Evolutionary conservation across 1,284 basidiomycete species (phyloP).

Genomic region (Cutaneotrichosporon sp.): DNA sequence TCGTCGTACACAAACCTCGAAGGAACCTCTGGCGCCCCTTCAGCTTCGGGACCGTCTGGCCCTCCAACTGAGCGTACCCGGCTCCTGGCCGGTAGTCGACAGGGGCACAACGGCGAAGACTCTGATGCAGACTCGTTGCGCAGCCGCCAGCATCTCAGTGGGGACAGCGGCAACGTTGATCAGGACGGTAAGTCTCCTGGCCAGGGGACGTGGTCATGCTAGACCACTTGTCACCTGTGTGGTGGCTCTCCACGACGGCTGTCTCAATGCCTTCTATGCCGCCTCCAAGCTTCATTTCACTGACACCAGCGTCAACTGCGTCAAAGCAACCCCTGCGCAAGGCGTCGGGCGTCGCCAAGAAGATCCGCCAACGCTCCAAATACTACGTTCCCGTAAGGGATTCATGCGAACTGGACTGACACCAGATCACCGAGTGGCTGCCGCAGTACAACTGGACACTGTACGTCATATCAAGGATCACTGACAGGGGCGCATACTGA

Average conservation of each 20-base stretch:
- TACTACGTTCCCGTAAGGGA: constrained; percentile 45
- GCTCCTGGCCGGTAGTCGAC: background rate
- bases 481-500: background rate
- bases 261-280: no score
- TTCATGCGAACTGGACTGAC: background rate
- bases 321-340: constrained; percentile 3
- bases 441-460: constrained; percentile 69
- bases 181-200: background rate
- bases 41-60: no score
- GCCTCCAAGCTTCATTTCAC: background rate
- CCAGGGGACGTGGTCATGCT: background rate
- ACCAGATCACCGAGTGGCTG: constrained; percentile 61
- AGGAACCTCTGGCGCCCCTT: no score
- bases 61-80: background rate
- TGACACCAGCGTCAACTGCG: background rate
- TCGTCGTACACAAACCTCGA: background rate
- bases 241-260: background rate
- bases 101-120: background rate
- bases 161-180: no score
- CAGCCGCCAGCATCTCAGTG: background rate
- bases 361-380: constrained; percentile 44
- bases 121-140: background rate
- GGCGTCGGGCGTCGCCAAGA: constrained; percentile 22
- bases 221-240: background rate
- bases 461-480: constrained; percentile 50